Evolutionary conservation across 805 yeast species (phyloP), one percentile per base, ranked within the genome.

Genomic region (Suhomyces faveliae): DNA sequence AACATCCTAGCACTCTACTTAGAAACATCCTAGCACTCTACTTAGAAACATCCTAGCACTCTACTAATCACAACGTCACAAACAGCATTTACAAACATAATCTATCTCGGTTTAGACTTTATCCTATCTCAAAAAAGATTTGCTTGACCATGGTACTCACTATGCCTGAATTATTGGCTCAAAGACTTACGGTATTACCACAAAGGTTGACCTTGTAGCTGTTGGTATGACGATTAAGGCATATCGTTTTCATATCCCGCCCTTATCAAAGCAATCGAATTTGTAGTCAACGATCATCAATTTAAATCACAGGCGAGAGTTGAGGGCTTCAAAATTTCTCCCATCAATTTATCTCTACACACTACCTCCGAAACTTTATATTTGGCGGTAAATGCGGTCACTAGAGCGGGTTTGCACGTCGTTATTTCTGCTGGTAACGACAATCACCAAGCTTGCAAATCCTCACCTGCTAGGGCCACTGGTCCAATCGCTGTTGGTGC

Each of bases 391-490:
- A 83, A 88, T 58, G 96, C 96, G 39, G 97, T 96, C 35, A 89
- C 88, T 43, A 77, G 80, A 53, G 87, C 91, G 24, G 97, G 97
- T 59, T 71, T 92, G 50, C 94, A 89, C 66, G 86, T 92, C 66
- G 95, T 96, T 30, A 96, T 89, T 55, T 97, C 98, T 43, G 97
- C 97, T 23, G 98, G 97, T 72, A 91, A 92, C 68, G 96, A 87
- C 63, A 85, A 87, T 65, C 87, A 84, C 58, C 95, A 91, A 67
- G 96, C 98, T 47, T 92, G 98, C 78, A 80, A 83, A 66, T 80
- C 83, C 46, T 90, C 97, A 4, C 98, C 98, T 46, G 96, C 97
- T 41, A 78, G 90, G 47, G 91, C 95, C 41, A 84, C 77, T 54
- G 79, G 79, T 48, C 89, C 96, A 40, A 80, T 92, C 60, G 89